Base-by-base conservation (phyloP, 768 basidiomycete species). In the Lactarius deliciosus region DNA sequence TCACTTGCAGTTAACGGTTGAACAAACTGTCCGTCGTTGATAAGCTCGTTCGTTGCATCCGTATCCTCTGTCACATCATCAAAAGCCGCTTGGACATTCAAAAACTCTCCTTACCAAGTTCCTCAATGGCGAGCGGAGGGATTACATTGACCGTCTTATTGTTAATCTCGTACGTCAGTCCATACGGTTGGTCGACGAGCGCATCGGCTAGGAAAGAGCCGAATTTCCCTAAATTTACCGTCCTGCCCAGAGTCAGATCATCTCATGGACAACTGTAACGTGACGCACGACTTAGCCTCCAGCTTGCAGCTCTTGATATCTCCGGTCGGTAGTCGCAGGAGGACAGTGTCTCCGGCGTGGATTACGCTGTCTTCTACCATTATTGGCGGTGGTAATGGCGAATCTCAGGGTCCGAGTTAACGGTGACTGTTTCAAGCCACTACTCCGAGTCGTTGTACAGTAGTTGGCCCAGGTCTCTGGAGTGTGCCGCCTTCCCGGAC, bases 11-110 rank as follows among this genome's bases (percentile, higher is more conserved):
- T 91, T 65, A 98, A 77, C 34, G 92, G 90, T 70, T 96, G 93
- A 0, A 95, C 90, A 61, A 86, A 85, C 72, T 87, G 83, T 3
- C 88, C 90, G 68, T 96, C 95, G 72, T 91, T 90, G 28, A 99
- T 99, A 4, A 94, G 83, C 73, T 99, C 95, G 72, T 99, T 99
- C 4, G 95, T 99, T 1, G 96, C 96, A 60, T 91, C 90, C 15
- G 96, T 98, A 73, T 98, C 96, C 86, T 96, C 96, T 96, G 71
- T 20, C 20, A 60, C 22, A 63, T 65, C 43, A 61, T 64, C 71
- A 55, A 57, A 57, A 4, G 54, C 10, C 13, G 5, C 15, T 10
- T 41, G 2, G 18, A 13, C 36, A 18, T 13, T 3, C 61, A 59
- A 43, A 56, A 28, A 36, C 10, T 36, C 3, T 34, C 75, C 87